Conservation (phyloP, 129 eudicot species). For the Tagetes patula region DNA sequence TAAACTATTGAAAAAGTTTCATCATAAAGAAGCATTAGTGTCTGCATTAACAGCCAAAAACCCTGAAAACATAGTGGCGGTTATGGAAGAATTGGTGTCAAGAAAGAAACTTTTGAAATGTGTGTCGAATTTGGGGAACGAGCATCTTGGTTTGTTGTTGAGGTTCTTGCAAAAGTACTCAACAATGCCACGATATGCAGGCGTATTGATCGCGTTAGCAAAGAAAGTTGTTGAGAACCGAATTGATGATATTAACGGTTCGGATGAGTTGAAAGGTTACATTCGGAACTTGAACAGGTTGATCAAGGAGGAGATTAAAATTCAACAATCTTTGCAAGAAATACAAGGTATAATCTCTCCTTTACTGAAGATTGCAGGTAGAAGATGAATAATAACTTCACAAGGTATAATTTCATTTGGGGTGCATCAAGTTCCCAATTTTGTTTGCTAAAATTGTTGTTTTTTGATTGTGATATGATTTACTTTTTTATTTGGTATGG, state of each 20-base stretch:
- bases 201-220: conserved; percentile 52
- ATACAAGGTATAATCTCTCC: conserved; percentile 93
- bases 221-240: conserved; percentile 79
- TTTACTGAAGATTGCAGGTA: conserved; percentile 76
- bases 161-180: conserved; percentile 70
- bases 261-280: conserved; percentile 53
- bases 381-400: conserved; percentile 36
- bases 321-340: conserved; percentile 77
- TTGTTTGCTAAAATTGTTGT: conserved; percentile 15
- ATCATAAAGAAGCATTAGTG: conserved; percentile 87
- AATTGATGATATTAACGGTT: conserved; percentile 57
- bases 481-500: too few species aligned
- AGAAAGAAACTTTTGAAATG: conserved; percentile 72
- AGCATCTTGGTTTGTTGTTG: conserved; percentile 73
- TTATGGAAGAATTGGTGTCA: conserved; percentile 93
- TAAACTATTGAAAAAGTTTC: conserved; percentile 73
- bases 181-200: conserved; percentile 68
- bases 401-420: conserved; percentile 12
- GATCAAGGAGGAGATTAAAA: conserved; percentile 71
- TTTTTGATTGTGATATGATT: conserved; percentile 19
- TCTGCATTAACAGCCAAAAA: conserved; percentile 64
- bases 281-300: conserved; percentile 66
- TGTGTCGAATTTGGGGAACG: conserved; percentile 65
- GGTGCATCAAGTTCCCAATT: conserved; percentile 28
- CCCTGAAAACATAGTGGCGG: conserved; percentile 73